phyloP scores from a whole-genome alignment of 2,329 filamentous ascomycete genomes.

The Beauveria sp. region DNA sequence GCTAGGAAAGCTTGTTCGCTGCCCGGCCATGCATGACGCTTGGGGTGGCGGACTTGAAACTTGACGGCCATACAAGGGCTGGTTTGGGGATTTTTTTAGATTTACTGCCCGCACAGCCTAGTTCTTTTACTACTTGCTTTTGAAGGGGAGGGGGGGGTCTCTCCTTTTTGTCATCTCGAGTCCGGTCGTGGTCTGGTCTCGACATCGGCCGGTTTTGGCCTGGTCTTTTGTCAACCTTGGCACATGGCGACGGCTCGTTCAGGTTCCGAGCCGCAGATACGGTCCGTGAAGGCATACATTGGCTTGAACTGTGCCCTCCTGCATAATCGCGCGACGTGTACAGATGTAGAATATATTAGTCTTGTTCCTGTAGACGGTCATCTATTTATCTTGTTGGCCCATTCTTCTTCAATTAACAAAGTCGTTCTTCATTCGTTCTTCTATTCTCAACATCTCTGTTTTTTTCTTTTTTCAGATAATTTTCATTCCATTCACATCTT shows the following conservation, averaged over 20 bases:
- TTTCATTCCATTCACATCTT: constrained; percentile 14
- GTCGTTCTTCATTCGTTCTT: neutral
- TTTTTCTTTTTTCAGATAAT: neutral
- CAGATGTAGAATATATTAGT: constrained; percentile 4
- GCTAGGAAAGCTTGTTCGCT: no score
- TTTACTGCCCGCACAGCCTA: no score
- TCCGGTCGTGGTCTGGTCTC: neutral
- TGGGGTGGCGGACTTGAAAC: neutral
- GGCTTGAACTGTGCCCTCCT: neutral
- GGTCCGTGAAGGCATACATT: neutral
- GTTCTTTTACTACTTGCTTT: neutral
- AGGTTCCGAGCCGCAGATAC: constrained; percentile 5
- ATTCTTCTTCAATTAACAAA: neutral
- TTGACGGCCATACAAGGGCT: neutral
- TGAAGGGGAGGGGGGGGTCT: neutral
- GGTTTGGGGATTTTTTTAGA: neutral
- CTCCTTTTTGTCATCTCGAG: neutral
- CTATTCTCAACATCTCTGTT: neutral
- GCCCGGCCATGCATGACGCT: neutral
- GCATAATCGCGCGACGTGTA: neutral
- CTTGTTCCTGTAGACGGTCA: neutral
- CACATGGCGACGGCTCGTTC: neutral
- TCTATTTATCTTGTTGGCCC: neutral
- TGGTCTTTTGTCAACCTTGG: neutral
- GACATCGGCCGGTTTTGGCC: neutral